phyloP scores from a whole-genome alignment of 2,329 filamentous ascomycete genomes.

The Colletotrichum somersetense region DNA sequence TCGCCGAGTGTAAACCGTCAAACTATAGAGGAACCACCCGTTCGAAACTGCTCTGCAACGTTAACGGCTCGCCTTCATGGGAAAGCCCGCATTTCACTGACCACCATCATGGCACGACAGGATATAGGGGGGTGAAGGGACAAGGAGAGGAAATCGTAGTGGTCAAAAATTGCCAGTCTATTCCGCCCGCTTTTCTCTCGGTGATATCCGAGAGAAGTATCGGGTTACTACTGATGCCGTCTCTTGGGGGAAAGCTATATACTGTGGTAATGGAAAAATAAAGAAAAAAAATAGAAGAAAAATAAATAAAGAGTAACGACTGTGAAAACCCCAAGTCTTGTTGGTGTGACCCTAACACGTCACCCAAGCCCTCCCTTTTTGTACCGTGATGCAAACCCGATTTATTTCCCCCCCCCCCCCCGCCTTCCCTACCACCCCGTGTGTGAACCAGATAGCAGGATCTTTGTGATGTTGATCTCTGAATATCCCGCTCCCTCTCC shows the following conservation, averaged over 20 bases:
- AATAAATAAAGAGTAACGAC: constrained; percentile 21
- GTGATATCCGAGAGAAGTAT: background rate
- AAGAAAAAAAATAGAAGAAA: no score
- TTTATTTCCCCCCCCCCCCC: background rate
- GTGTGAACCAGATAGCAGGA: constrained; percentile 8
- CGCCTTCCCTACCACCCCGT: no score
- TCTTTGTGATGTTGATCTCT: constrained; percentile 13
- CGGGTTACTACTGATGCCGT: background rate
- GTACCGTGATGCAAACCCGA: constrained; percentile 35
- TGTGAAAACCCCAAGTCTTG: background rate
- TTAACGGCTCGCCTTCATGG: background rate
- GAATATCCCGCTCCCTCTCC: background rate
- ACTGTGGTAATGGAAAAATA: constrained; percentile 3
- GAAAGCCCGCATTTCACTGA: background rate
- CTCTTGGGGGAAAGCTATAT: constrained; percentile 22
- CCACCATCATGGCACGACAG: no score
- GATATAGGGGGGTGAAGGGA: background rate
- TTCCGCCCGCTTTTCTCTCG: background rate
- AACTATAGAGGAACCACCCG: background rate
- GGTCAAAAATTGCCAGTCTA: constrained; percentile 25
- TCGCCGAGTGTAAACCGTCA: background rate
- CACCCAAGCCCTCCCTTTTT: constrained; percentile 10
- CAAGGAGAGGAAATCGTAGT: background rate
- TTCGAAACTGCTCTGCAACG: constrained; percentile 33
- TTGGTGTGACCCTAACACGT: background rate